These are phyloP conservation scores for Fusarium sp. DNA, from an alignment of 2,329 filamentous ascomycete species.

Conservation along the genomic window DNA sequence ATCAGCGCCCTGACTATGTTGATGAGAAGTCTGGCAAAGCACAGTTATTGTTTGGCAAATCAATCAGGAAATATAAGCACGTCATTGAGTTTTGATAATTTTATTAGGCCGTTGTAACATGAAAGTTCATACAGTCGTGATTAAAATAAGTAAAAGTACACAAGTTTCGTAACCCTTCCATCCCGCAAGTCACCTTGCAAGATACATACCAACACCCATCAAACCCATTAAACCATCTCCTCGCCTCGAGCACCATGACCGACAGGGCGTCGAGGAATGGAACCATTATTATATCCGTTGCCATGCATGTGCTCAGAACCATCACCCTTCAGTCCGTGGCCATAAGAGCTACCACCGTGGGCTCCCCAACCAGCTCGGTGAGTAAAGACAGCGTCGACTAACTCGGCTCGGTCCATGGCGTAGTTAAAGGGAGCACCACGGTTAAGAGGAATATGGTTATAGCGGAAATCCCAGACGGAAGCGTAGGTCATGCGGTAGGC, in stretches of 20 bases:
- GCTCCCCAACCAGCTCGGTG: constrained; percentile 72
- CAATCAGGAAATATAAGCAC: too few species aligned
- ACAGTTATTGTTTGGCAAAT: too few species aligned
- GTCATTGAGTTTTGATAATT: background rate
- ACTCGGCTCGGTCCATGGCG: constrained; percentile 58
- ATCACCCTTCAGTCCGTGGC: constrained; percentile 32
- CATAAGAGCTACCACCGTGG: constrained; percentile 27
- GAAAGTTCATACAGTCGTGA: constrained; percentile 18
- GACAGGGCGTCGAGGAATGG: constrained; percentile 42
- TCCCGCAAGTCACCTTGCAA: too few species aligned
- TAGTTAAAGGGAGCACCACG: constrained; percentile 70
- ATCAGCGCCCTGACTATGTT: too few species aligned
- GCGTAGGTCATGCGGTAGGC: constrained; percentile 78
- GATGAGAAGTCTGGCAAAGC: too few species aligned
- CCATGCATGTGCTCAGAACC: constrained; percentile 36
- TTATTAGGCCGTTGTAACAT: constrained; percentile 24
- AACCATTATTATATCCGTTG: constrained; percentile 18
- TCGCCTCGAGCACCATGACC: constrained; percentile 19
- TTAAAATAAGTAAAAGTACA: constrained; percentile 9
- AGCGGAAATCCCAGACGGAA: constrained; percentile 77
- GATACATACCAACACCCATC: background rate
- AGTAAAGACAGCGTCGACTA: constrained; percentile 71
- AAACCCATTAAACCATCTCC: constrained; percentile 33
- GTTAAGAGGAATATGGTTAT: constrained; percentile 75
- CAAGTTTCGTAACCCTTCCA: background rate